Evolutionary conservation across 129 eudicot genomes (phyloP), one percentile per base, ranked within the genome.

Genomic region (Pittosporum tobira): DNA sequence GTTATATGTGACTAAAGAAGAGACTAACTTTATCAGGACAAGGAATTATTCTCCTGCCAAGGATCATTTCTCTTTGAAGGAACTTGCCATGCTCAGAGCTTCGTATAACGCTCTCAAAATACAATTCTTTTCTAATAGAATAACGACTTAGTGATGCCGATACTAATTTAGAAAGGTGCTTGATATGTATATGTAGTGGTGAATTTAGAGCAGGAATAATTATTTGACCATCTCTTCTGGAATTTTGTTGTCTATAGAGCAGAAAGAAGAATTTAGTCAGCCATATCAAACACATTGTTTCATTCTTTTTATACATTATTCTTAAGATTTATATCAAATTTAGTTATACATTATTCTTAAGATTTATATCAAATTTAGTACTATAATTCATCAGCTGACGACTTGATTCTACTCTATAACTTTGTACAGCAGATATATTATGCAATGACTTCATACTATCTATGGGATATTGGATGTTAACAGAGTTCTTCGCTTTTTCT

Each of bases 41-140:
- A 61, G 70, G 30, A 62, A 46, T 18, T 48, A 45, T 52, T 66
- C 67, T 66, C 62, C 23, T 52, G n/a, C 34, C n/a, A n/a, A n/a
- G n/a, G n/a, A n/a, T n/a, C n/a, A n/a, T n/a, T n/a, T n/a, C n/a
- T n/a, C n/a, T n/a, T n/a, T 14, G 40, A 55, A 24, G 65, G 58
- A 38, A 65, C 67, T 34, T 65, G 72, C 65, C 64, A 55, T 9
- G n/a, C 28, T 24, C 56, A 51, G 42, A 0, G 42, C 42, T 12
- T 6, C 11, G 11, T 0, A 36, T 12, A 36, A 36, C 9, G 42
- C 42, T 36, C 42, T 12, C 42, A 36, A 36, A 36, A 12, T 36
- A 36, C 29, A 63, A 43, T 57, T 48, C 15, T 29, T n/a, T 0
- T 64, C 48, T 58, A 55, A 26, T 42, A 48, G 49, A 58, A 50